Evolutionary conservation across 768 basidiomycete species (phyloP).

Genomic region (Dendrothele bispora): DNA sequence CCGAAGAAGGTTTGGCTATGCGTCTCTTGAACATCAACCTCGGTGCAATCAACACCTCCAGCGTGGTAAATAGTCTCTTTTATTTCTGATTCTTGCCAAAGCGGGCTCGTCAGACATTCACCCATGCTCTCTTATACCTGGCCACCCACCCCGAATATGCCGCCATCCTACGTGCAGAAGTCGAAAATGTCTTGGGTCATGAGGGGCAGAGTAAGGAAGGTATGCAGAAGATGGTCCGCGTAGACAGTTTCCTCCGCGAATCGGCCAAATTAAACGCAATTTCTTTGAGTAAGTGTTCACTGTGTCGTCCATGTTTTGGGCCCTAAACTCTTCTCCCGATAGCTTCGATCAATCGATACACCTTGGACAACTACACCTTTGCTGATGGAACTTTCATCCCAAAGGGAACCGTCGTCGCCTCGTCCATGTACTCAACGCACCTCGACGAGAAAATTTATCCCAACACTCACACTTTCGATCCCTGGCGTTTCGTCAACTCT

Average conservation of each 20-base stretch:
- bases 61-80: not conserved
- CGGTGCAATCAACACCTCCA: not conserved
- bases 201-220: slow-evolving; percentile 29
- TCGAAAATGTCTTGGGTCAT: slow-evolving; percentile 22
- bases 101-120: slow-evolving; percentile 7
- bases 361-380: not conserved
- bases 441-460: not conserved
- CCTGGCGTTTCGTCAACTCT: not conserved
- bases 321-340: no score
- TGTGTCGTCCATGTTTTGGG: no score
- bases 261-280: slow-evolving; percentile 31
- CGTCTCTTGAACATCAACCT: not conserved
- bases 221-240: slow-evolving; percentile 29
- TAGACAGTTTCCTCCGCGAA: slow-evolving; percentile 39
- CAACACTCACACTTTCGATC: not conserved
- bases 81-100: not conserved
- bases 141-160: slow-evolving; percentile 30
- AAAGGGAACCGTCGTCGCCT: not conserved
- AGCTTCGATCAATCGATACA: slow-evolving; percentile 1
- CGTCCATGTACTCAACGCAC: not conserved
- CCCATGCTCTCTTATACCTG: slow-evolving; percentile 28
- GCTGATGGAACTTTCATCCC: slow-evolving; percentile 4
- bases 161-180: slow-evolving; percentile 35
- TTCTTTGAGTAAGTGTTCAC: slow-evolving; percentile 25
- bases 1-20: not conserved